Base-by-base conservation (phyloP, 2,329 filamentous ascomycete genomes). In the Teratosphaeria epicoccoides region DNA sequence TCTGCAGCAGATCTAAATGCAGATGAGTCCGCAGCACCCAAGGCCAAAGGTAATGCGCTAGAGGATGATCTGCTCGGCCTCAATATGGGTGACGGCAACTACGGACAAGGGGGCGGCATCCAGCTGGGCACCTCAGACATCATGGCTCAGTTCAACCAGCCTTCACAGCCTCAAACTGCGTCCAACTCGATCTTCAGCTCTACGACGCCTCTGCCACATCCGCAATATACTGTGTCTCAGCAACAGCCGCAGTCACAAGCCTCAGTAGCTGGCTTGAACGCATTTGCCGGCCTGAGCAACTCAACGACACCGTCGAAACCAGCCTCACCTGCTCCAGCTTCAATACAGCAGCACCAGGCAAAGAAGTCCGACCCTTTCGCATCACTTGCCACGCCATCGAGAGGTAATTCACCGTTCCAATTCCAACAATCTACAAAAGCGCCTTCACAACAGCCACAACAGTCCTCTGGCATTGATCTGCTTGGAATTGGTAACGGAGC, bases 21-120 rank as follows among this genome's bases (percentile, higher is more conserved):
- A 37, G 46, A 48, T 12, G 29, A 43, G 23, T 17, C 46, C n/a
- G 37, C 47, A 37, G 28, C 29, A 24, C 58, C 70, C 25, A 70
- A 71, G 22, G 68, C 74, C 12, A 78, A 80, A 52, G 72, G 80
- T 1, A 82, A 80, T 50, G 83, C 86, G 12, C 69, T 97, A 22
- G 90, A 96, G 64, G 90, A 94, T 66, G 93, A 98, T 65, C 75
- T 98, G 6, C 76, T 98, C 4, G 93, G 93, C 0, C 73, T 98
- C 43, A 94, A 89, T 40, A 80, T 98, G 63, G 82, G 82, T 47
- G 83, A 86, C 52, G 76, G 78, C 47, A 77, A 71, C 51, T 91
- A 83, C 63, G 84, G 86, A 11, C 81, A 87, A 63, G 81, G 83
- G 5, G 90, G 91, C 46, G 84, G 84, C 48, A 95, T 97, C 57